Percentiles rank a stretch among this genome's conserved stretches.
phyloP scores from a whole-genome alignment of 2,329 filamentous ascomycete species.

The Scedosporium boydii region DNA sequence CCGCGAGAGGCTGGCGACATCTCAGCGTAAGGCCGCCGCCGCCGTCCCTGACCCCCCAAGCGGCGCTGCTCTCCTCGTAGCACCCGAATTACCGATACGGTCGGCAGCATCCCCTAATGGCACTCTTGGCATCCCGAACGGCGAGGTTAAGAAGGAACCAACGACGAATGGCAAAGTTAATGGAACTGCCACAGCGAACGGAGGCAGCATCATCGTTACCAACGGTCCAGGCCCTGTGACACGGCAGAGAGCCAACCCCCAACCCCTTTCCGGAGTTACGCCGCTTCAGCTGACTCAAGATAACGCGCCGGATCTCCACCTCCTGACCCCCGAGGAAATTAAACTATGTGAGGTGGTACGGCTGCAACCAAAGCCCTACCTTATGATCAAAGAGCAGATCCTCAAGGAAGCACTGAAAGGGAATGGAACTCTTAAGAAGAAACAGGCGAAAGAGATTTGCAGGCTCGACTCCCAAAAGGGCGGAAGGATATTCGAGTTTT shows the following conservation, averaged over 20 bases:
- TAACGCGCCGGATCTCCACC: conserved; percentile 71
- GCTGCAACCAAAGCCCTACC: conserved; percentile 86
- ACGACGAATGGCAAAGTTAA: conserved; percentile 23
- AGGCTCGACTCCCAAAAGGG: conserved; percentile 77
- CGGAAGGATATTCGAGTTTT: conserved; percentile 84
- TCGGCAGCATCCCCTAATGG: conserved; percentile 22
- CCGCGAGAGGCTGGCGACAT: conserved; percentile 63
- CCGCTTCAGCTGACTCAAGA: conserved; percentile 64
- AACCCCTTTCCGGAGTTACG: conserved; percentile 50
- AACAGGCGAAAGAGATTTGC: conserved; percentile 80
- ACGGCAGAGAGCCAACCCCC: conserved; percentile 38
- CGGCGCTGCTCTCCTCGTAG: conserved; percentile 67
- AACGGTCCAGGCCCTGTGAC: conserved; percentile 18
- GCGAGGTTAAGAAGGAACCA: conserved; percentile 16
- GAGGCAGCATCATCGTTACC: conserved; percentile 37
- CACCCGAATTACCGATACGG: conserved; percentile 65
- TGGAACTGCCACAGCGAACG: conserved; percentile 38
- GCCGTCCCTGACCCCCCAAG: conserved; percentile 61
- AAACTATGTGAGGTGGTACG: conserved; percentile 79
- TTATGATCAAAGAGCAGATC: conserved; percentile 90
- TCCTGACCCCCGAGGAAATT: conserved; percentile 73
- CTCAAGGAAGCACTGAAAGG: conserved; percentile 82
- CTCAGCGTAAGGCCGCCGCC: conserved; percentile 58
- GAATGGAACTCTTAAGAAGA: conserved; percentile 85
- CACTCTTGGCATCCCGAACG: conserved; percentile 14